phyloP scores from a whole-genome alignment of 2,329 filamentous ascomycete genomes.

The Tolypocladium tropicale region DNA sequence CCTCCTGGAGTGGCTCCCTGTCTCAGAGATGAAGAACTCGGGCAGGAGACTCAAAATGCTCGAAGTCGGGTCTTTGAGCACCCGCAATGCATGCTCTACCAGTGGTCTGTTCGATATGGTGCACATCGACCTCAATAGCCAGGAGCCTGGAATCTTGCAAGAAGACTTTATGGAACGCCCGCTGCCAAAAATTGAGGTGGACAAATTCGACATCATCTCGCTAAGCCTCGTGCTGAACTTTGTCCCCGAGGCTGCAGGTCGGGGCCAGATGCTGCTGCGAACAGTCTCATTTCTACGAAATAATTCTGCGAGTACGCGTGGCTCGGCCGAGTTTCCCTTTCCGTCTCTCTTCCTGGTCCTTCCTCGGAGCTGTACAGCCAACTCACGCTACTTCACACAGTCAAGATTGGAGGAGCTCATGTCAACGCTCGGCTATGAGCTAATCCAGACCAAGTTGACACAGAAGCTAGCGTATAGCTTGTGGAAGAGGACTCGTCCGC shows the following conservation, averaged over 20 bases:
- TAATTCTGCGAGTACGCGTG: constrained; percentile 4
- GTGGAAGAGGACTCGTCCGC: constrained; percentile 48
- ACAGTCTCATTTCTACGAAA: constrained; percentile 58
- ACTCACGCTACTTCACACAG: constrained; percentile 83
- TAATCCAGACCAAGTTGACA: constrained; percentile 59
- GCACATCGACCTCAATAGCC: constrained; percentile 85
- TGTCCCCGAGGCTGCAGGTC: constrained; percentile 63
- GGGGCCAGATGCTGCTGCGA: constrained; percentile 78
- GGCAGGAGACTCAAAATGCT: constrained; percentile 51
- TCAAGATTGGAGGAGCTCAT: constrained; percentile 61
- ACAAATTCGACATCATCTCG: constrained; percentile 81
- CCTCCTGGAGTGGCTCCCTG: constrained; percentile 51
- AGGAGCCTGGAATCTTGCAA: constrained; percentile 68
- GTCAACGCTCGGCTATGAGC: constrained; percentile 61
- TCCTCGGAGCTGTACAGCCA: constrained; percentile 76
- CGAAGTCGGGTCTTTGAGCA: constrained; percentile 82
- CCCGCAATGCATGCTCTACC: constrained; percentile 71
- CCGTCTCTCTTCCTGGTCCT: constrained; percentile 81
- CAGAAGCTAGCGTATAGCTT: constrained; percentile 82
- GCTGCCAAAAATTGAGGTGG: constrained; percentile 48
- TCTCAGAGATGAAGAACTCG: constrained; percentile 14
- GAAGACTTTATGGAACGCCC: constrained; percentile 93
- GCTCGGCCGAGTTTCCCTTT: constrained; percentile 27
- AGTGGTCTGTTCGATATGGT: constrained; percentile 62
- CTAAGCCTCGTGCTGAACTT: constrained; percentile 91